These are phyloP conservation scores for Xylariaceae sp. DNA, from an alignment of 2,329 filamentous ascomycete species.

Conservation along the genomic window DNA sequence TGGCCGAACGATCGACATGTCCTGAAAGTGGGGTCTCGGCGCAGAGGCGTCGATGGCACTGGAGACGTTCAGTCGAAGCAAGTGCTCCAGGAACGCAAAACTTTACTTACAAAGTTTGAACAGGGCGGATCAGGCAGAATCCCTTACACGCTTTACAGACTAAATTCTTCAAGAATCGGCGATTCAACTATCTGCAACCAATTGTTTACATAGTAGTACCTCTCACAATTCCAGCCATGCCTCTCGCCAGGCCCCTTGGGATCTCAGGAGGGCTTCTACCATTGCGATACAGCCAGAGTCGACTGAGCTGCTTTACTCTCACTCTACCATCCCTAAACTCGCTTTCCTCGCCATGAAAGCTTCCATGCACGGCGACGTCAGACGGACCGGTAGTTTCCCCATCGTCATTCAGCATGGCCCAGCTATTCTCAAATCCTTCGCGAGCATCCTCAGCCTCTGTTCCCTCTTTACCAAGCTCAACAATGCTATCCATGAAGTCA, in stretches of 20 bases:
- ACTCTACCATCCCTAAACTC: slow-evolving; percentile 36
- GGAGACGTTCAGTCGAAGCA: too few relatives aligned
- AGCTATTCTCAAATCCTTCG: slow-evolving; percentile 49
- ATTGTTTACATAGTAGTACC: slow-evolving; percentile 21
- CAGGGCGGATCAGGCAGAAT: too few relatives aligned
- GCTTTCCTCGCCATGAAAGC: slow-evolving; percentile 24
- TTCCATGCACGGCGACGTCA: slow-evolving; percentile 39
- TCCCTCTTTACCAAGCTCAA: slow-evolving; percentile 45
- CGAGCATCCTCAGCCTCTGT: slow-evolving; percentile 43
- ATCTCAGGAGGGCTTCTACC: slow-evolving; percentile 50
- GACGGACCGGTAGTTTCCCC: slow-evolving; percentile 17
- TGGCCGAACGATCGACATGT: too few relatives aligned
- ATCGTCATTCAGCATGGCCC: slow-evolving; percentile 36
- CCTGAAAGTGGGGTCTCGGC: too few relatives aligned
- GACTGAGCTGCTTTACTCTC: slow-evolving; percentile 59
- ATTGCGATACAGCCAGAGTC: slow-evolving; percentile 63
- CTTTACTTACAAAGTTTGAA: too few relatives aligned
- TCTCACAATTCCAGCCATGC: slow-evolving; percentile 37
- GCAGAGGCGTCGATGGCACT: too few relatives aligned
- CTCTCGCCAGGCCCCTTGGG: slow-evolving; percentile 35
- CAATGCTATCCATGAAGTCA: slow-evolving; percentile 59
- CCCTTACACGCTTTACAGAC: too few relatives aligned
- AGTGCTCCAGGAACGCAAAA: too few relatives aligned
- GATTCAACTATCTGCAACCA: too few relatives aligned
- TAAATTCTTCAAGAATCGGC: too few relatives aligned